Conservation (phyloP, 2,329 filamentous ascomycete genomes). For the Sclerotiophoma versabilis region DNA sequence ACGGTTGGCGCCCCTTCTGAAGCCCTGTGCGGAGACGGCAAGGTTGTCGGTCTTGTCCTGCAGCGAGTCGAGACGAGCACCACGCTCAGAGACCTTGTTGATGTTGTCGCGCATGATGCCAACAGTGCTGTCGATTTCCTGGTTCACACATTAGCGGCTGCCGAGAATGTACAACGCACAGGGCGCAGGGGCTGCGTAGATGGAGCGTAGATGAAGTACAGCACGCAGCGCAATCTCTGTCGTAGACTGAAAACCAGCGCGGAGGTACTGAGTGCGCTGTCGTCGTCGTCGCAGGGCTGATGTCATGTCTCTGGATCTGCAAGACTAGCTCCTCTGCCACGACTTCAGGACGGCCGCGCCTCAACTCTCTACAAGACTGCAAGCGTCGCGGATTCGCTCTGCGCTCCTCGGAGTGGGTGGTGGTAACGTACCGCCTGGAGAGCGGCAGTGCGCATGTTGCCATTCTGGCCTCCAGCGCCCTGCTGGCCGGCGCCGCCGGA, state of each 20-base stretch:
- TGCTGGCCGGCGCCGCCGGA: slow-evolving; percentile 63
- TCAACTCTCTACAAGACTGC: slow-evolving; percentile 3
- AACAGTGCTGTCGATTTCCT: slow-evolving; percentile 98
- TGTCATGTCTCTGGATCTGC: slow-evolving; percentile 21
- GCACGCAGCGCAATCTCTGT: neutral
- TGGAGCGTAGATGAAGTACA: neutral
- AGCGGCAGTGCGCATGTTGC: slow-evolving; percentile 72
- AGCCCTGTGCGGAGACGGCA: slow-evolving; percentile 89
- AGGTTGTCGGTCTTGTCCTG: slow-evolving; percentile 96
- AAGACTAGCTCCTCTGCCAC: slow-evolving; percentile 9
- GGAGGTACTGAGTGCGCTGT: neutral
- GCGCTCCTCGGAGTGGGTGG: neutral
- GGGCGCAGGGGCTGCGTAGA: neutral
- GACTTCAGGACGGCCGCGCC: slow-evolving; percentile 1
- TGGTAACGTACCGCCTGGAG: slow-evolving; percentile 75
- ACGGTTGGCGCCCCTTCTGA: slow-evolving; percentile 93
- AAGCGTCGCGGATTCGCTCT: slow-evolving; percentile 1
- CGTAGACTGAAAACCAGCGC: neutral
- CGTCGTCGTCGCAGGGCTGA: slow-evolving; percentile 15
- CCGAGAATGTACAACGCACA: neutral
- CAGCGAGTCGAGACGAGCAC: slow-evolving; percentile 83
- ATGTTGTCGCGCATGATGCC: slow-evolving; percentile 97
- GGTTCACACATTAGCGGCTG: slow-evolving; percentile 4
- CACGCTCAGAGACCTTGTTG: slow-evolving; percentile 93
- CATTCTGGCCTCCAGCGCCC: slow-evolving; percentile 55